Evolutionary conservation across 192 early-diverging fungal species (phyloP), one percentile per base, ranked within the genome.

Genomic region (Mortierella alpina): DNA sequence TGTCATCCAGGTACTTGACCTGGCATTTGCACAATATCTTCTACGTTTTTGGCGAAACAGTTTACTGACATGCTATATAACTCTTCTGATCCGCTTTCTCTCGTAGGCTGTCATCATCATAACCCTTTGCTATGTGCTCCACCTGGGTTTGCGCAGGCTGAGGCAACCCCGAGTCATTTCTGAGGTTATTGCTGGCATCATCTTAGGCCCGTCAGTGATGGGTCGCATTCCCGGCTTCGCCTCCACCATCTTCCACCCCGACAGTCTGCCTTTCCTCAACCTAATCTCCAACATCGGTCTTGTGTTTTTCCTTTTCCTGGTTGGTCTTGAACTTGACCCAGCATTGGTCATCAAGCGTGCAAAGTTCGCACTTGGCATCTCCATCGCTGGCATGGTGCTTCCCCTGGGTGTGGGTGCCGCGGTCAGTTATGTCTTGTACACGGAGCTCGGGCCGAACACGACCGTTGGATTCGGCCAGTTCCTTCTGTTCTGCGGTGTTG

Each of bases 111-210:
- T 90, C 41, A 85, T 97, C 65, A 94, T 97, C 51, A 84, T 97
- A 17, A 70, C 70, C 55, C 75, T 95, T 41, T 90, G 91, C 44
- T 90, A 96, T 40, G n/a, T 93, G 49, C 72, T 98, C 10, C 88
- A 90, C 22, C 13, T 93, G 41, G 69, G 75, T 7, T 77, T 98
- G 22, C 77, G 75, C 14, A 84, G 85, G 41, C 64, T 96, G 9
- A 72, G 84, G 55, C 96, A 98, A 77, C 97, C 97, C 0, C 79
- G 86, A 5, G 97, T 97, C 46, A 97, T 98, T 55, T 92, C 96
- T 48, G 97, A 98, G 75, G 91, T 98, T 50, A 73, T 97, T 40
- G 95, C 92, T 39, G 96, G 96, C 14, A 95, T 97, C 61, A 73
- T 97, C 8, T 88, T 98, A 4, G 97, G 97, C 0, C 95, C 95